Base-by-base conservation (phyloP, 1,284 basidiomycete genomes). In the Trichosporon sp. region DNA sequence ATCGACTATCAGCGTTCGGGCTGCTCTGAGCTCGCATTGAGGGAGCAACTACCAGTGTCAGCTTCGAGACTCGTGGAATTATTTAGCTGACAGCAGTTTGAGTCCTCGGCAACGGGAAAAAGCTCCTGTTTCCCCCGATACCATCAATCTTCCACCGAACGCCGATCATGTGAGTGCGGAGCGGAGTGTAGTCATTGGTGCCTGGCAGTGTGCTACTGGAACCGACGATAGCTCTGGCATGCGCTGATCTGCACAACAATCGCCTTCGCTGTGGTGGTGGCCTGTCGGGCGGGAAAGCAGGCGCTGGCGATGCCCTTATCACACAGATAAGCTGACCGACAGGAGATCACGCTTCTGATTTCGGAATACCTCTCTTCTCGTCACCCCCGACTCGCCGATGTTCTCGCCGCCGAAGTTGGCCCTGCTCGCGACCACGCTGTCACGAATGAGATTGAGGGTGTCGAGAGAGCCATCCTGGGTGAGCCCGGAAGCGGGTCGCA, bases 281-380 rank as follows among this genome's bases (percentile, higher is more conserved):
- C 43, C 43, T n/a, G 16, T 46, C 16, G 43, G 43, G 16, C 16
- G 14, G 43, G 16, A n/a, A 46, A 14, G 54, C 26, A 14, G 12
- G 26, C 21, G 54, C 54, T 59, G 8, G 54, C 21, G 1, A 2
- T 59, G 38, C 38, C 38, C 38, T 59, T 31, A 31, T 46, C 43
- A 8, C 46, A 19, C 8, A 65, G 32, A n/a, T 16, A 6, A 1
- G 48, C 71, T 73, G 43, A 69, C 68, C 2, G 32, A 59, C 67
- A 83, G 80, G 83, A 84, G 66, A 81, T 84, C 37, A 77, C 79
- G 19, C 75, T 81, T 14, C 75, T 84, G 48, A 84, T 86, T 66
- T 77, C 80, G 19, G 84, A 86, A 70, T 86, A 85, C 76, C 81
- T 87, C 7, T 80, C 84, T 19, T 76, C 83, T 48, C 80, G 83